Percentiles rank a stretch among this genome's conserved stretches.
Conservation (phyloP, 257 asterid species). For the Gynochthodes officinalis region DNA sequence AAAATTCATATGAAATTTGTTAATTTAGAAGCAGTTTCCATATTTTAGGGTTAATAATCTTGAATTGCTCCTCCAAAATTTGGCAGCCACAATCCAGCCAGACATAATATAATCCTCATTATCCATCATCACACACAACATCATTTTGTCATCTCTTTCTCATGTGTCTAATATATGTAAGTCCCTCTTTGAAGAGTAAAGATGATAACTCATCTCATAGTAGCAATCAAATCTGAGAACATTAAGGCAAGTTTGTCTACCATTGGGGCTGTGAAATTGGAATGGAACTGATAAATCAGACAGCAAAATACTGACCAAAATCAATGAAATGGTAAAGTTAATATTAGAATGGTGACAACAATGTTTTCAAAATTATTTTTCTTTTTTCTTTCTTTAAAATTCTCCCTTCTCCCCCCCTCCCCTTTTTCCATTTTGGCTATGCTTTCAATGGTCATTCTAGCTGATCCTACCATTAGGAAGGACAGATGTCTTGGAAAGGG, state of each 20-base stretch:
- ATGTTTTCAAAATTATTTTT: neutral
- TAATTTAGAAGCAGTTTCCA: neutral
- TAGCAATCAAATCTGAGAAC: neutral
- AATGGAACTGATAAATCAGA: too few species aligned
- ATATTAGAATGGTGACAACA: neutral
- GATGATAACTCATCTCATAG: neutral
- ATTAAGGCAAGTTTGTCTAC: neutral
- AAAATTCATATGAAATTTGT: too few species aligned
- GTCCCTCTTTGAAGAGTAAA: neutral
- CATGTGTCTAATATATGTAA: neutral
- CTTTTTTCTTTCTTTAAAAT: too few species aligned
- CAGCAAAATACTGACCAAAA: too few species aligned
- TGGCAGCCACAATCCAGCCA: too few species aligned
- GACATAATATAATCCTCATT: neutral
- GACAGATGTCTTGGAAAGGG: too few species aligned
- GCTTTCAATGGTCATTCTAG: too few species aligned
- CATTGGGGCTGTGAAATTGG: neutral
- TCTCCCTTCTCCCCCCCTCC: too few species aligned
- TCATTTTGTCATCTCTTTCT: neutral
- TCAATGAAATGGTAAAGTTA: neutral
- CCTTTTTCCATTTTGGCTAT: too few species aligned
- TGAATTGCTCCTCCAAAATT: neutral
- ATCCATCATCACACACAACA: neutral
- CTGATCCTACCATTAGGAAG: too few species aligned
- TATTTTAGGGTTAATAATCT: neutral